Evolutionary conservation across 2,329 filamentous ascomycete species (phyloP), one percentile per base, ranked within the genome.

Genomic region (Aspergillus cejpii): DNA sequence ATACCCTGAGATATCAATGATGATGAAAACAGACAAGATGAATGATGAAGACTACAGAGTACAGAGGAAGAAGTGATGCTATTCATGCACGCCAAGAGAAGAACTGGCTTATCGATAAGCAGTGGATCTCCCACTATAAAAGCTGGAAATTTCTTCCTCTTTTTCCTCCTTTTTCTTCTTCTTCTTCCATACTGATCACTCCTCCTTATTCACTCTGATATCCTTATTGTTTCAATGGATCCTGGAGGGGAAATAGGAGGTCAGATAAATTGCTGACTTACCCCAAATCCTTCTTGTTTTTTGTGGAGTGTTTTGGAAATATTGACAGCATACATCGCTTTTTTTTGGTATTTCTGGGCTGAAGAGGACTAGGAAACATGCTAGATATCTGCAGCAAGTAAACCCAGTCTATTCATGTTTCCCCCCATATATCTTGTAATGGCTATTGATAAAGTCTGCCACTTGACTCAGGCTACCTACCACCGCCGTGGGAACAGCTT

Each of bases 381-480:
- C 31, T n/a, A 34, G 14, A 20, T 34, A 11, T 10, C 7, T 20
- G 31, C 31, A 34, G 5, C 17, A 28, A 34, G 15, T 19, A 11
- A 8, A 12, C 8, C 8, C 15, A 4, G 17, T 5, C 11, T 11
- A 20, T 20, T n/a, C n/a, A n/a, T n/a, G n/a, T n/a, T 2, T 34
- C 31, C 15, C 15, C 6, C 31, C 11, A 20, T 34, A 34, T 8
- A 21, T 29, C 29, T 19, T n/a, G 10, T 20, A n/a, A 49, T 53
- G 49, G 11, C 57, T 54, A 42, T 60, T 52, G 10, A 69, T 58
- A 34, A 56, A 59, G 11, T 64, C 61, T 0, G 81, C 68, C 2
- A 81, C 79, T 49, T 82, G 72, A 45, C 80, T 76, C 21, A 87
- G 70, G 5, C 76, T 75, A 26, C 61, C 64, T 2, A 75, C 76